Evolutionary conservation across 2,329 filamentous ascomycete species (phyloP), one percentile per base, ranked within the genome.

Genomic region (Nigrograna mackinnonii): DNA sequence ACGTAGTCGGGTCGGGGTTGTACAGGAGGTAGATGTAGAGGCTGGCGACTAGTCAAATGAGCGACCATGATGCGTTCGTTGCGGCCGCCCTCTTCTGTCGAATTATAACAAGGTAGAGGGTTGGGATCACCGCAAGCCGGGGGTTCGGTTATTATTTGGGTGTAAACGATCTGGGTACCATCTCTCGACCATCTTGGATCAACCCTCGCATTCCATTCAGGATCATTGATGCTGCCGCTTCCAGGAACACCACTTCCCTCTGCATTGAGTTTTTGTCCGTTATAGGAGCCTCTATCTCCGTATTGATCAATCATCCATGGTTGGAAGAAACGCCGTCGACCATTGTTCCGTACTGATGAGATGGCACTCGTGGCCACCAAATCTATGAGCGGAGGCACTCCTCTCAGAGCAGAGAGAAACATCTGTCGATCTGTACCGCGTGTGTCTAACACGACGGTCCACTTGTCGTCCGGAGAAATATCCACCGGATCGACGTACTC

Each of bases 181-280:
- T 76, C 74, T 1, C 52, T 55, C 1, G 67, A 69, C 40, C 59
- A 72, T 3, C 52, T 56, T 2, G 70, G 74, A 47, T 77, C 74
- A 3, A 73, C 74, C 13, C 55, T 52, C 6, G 57, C 74, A 47
- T 76, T 77, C 74, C 74, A 77, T 14, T 73, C 59, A 0, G 72
- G 67, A 41, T 76, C 72, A 37, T 73, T 71, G 19, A 71, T 46
- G 5, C 12, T 16, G 16, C 31, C 31, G 16, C 16, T 33, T 6
- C 26, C 26, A 20, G 22, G 22, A 16, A 6, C 28, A 6, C 37
- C 44, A 26, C 43, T 22, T 19, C 43, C 43, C 49, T 39, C 69
- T 1, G 50, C 60, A 26, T 76, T 77, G 36, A 77, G 47, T 36
- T 60, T 54, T 46, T 75, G 72, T 2, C 74, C 73, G 41, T 60